Evolutionary conservation across 2,329 filamentous ascomycete genomes (phyloP).

Genomic region (Curvularia sp.): DNA sequence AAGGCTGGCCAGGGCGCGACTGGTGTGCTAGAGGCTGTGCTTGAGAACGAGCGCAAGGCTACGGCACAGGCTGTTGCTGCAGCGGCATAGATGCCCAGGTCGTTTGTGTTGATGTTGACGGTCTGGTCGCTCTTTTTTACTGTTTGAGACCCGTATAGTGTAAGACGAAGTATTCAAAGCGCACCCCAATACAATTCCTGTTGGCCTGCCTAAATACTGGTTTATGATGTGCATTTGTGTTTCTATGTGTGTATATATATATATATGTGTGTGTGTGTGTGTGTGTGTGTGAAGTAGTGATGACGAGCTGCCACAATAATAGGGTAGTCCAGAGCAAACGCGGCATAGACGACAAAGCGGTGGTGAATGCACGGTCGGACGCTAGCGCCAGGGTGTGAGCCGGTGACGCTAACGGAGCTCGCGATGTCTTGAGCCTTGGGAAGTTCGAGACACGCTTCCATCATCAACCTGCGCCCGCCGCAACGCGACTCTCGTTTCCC

Average conservation of each 20-base stretch:
- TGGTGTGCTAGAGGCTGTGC: slow-evolving; percentile 57
- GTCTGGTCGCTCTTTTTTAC: slow-evolving; percentile 43
- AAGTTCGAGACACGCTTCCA: slow-evolving; percentile 21
- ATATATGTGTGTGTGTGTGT: neutral
- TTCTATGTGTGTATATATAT: neutral
- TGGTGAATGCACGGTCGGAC: slow-evolving; percentile 13
- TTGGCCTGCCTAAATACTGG: slow-evolving; percentile 4
- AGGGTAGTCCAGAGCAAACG: neutral
- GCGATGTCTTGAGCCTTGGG: slow-evolving; percentile 18
- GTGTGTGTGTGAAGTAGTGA: neutral
- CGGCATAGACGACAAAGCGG: neutral
- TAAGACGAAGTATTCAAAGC: slow-evolving; percentile 4
- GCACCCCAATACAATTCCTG: slow-evolving; percentile 12
- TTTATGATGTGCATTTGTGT: neutral
- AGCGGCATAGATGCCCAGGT: slow-evolving; percentile 39
- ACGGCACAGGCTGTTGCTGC: slow-evolving; percentile 55
- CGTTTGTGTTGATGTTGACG: slow-evolving; percentile 1
- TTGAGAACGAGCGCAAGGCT: slow-evolving; percentile 57
- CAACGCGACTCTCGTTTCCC: slow-evolving; percentile 17
- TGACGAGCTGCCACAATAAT: neutral
- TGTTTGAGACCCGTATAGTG: slow-evolving; percentile 34
- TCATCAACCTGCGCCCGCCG: slow-evolving; percentile 15
- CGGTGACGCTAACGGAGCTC: slow-evolving; percentile 14
- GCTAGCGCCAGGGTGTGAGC: slow-evolving; percentile 13
- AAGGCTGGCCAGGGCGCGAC: slow-evolving; percentile 54